phyloP scores from a whole-genome alignment of 148 eudicot genomes.

The Mesembryanthemum crystallinum region DNA sequence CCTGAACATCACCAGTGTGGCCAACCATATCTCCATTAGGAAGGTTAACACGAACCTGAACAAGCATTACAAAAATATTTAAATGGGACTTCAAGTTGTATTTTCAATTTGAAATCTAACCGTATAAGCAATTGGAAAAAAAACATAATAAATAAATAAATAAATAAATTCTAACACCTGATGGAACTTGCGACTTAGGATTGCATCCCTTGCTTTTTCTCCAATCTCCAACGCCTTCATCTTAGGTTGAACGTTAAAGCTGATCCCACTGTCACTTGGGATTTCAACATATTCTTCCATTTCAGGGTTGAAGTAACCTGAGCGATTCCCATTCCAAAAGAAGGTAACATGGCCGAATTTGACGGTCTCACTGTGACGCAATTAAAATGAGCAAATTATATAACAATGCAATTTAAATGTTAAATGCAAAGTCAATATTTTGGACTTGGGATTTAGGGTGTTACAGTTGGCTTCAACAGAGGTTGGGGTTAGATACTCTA shows the following conservation, averaged over 20 bases:
- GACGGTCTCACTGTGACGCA: conserved; percentile 70
- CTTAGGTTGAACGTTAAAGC: conserved; percentile 71
- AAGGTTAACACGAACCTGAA: conserved; percentile 86
- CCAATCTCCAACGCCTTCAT: conserved; percentile 95
- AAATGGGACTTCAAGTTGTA: too few relatives aligned
- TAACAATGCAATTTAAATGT: too few relatives aligned
- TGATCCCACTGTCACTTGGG: conserved; percentile 84
- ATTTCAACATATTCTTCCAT: conserved; percentile 95
- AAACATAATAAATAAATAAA: too few relatives aligned
- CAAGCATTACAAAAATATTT: neutral
- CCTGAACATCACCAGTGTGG: conserved; percentile 88
- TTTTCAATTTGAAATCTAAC: neutral
- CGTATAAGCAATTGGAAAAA: neutral
- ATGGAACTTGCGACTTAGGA: conserved; percentile 72
- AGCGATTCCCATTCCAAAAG: conserved; percentile 94
- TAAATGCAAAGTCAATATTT: too few relatives aligned
- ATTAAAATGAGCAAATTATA: neutral
- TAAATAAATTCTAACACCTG: conserved; percentile 67
- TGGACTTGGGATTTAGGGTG: too few relatives aligned
- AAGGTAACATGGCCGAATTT: conserved; percentile 96
- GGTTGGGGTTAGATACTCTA: too few relatives aligned
- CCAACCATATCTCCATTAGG: conserved; percentile 97
- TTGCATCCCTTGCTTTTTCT: conserved; percentile 89
- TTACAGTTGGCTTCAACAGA: too few relatives aligned
- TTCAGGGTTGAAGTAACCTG: conserved; percentile 69